phyloP scores from a whole-genome alignment of 2,329 filamentous ascomycete species.

The Hirsutella rhossiliensis region DNA sequence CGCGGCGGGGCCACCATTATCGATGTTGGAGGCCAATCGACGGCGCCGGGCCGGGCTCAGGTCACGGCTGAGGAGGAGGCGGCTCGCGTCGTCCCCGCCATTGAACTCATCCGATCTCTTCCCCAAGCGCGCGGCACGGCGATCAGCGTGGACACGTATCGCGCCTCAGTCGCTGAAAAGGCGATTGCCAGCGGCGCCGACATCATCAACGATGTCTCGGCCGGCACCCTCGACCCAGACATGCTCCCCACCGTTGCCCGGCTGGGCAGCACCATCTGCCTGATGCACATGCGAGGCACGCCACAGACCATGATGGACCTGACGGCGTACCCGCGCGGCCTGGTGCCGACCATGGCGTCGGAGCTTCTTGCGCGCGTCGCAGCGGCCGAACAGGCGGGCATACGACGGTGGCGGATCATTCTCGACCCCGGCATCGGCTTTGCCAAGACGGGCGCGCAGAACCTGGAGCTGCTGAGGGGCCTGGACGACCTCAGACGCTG shows the following conservation, averaged over 20 bases:
- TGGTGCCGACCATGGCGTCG: conserved; percentile 50
- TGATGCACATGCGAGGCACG: conserved; percentile 92
- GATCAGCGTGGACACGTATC: conserved; percentile 89
- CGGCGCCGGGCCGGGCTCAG: conserved; percentile 61
- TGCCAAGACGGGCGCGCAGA: conserved; percentile 72
- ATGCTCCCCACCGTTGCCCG: conserved; percentile 76
- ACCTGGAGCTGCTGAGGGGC: conserved; percentile 63
- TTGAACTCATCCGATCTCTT: conserved; percentile 57
- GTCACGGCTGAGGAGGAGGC: conserved; percentile 65
- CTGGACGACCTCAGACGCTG: conserved; percentile 52
- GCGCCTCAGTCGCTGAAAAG: conserved; percentile 65
- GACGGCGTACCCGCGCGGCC: conserved; percentile 54
- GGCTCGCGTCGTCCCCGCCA: conserved; percentile 65
- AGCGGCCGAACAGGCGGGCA: conserved; percentile 67
- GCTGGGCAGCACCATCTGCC: conserved; percentile 63
- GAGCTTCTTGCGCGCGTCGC: conserved; percentile 61
- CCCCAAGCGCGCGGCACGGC: conserved; percentile 51
- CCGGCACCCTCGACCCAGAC: conserved; percentile 60
- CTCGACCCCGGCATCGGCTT: conserved; percentile 93
- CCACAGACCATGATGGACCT: conserved; percentile 68
- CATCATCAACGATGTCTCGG: conserved; percentile 91
- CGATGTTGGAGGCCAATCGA: conserved; percentile 89
- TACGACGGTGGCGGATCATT: conserved; percentile 87
- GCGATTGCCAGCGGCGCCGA: conserved; percentile 72
- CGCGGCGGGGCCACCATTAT: conserved; percentile 66